Base-by-base conservation (phyloP, 208 protist species). In the Leishmania gerbilli region DNA sequence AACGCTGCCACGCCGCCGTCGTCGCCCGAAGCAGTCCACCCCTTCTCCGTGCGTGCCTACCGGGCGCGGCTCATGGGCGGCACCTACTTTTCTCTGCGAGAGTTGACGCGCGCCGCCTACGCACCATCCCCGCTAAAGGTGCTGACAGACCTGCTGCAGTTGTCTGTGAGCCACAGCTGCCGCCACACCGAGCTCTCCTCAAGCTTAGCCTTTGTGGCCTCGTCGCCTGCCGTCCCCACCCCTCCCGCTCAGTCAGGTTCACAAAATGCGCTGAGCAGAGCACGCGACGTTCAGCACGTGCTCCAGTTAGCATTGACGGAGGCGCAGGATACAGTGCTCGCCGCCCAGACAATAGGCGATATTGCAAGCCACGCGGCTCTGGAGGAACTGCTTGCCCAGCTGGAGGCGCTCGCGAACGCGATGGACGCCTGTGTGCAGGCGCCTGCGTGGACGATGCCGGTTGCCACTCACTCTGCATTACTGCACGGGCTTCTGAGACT, bases 31-130 rank as follows among this genome's bases (percentile, higher is more conserved):
- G 72, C 72, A 45, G 72, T 77, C 9, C 78, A 86, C 75, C 82
- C 77, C 24, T 86, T 86, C 79, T 91, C 90, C 6, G 78, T 80
- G 17, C 82, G 88, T 24, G 91, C 91, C 53, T 97, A 97, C 80
- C 84, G 89, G 40, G 78, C 84, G 58, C 89, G 90, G 0, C 68
- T 97, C 21, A 77, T 82, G 42, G 71, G 86, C 19, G 91, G 89
- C n/a, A 84, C 69, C 47, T 90, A 93, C 65, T 75, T 87, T 8
- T 83, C 79, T 37, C 74, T 97, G 37, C 64, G 81, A 7, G 84
- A 90, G 68, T 86, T 97, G 64, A 77, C 87, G 5, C 88, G 85
- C 67, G 81, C 89, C 5, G 91, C 91, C 37, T 97, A 95, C 82
- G 91, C 92, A 13, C 89, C 89, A 49, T 49, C 77, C 0, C 89